Base-by-base conservation (phyloP, 768 basidiomycete genomes). In the Strobilomyces confusus region DNA sequence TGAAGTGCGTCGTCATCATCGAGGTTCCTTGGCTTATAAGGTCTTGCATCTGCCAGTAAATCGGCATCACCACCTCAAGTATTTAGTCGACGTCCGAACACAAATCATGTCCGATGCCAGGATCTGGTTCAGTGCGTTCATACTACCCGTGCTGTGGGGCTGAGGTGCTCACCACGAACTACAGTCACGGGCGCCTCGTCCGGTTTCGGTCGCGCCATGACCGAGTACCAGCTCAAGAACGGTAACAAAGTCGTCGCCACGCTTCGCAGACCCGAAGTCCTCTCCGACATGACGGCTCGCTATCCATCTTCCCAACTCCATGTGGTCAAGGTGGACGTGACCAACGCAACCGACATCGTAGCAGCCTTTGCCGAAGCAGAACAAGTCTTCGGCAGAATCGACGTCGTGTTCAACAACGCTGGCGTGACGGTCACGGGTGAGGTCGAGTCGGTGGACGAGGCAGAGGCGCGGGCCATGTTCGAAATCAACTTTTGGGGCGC, bases 231-330 rank as follows among this genome's bases (percentile, higher is more conserved):
- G 29, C 71, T 79, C 37, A 44, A 48, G 29, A 57, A 58, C 3
- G 74, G 76, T 14, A 68, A 74, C 54, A 71, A 58, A 11, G 76
- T 69, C 32, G 60, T 75, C 46, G 77, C 79, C 14, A 75, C 76
- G n/a, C 64, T 75, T 13, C 76, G 76, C 49, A 70, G 61, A 26
- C 73, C 74, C 9, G 66, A 60, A 7, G 62, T 49, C 15, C 59
- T 78, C 40, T 56, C 56, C 9, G 64, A 66, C 33, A 64, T 74
- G 11, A 23, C 47, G 14, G 43, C 58, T 4, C 44, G 58, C 4
- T 70, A 69, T 48, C 44, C 64, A 1, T 4, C 61, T 15, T 43
- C 57, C 3, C 63, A 63, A 26, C 65, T 75, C 14, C 58, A 71
- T 45, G 53, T 70, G 49, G 32, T 70, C 51, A 62, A 63, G 41